Base-by-base conservation (phyloP, 169 alveolate genomes). In the Perkinsus chesapeaki region DNA sequence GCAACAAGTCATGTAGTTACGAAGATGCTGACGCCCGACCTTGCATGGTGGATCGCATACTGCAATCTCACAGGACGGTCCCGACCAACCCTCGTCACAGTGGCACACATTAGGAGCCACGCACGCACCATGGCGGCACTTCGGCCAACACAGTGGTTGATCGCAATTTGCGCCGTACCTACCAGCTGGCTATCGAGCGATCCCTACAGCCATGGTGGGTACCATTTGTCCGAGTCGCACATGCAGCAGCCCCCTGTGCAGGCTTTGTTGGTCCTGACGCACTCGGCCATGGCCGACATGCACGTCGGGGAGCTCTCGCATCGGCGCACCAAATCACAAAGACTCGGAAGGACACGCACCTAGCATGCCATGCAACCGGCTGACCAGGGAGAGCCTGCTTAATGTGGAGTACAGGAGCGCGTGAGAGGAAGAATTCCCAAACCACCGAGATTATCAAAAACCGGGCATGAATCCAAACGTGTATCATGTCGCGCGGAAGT, bases 231-330 rank as follows among this genome's bases (percentile, higher is more conserved):
- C 39, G 95, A 95, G 34, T 95, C 94, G 91, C 98, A 96, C 92
- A 94, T 93, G 91, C 98, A 96, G 73, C 98, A 96, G 39, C 96
- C 95, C 39, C 98, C 98, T 72, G 93, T 93, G 39, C 82, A 39
- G 31, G 93, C 93, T 31, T 48, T 47, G 73, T 91, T 91, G 47
- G n/a, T 73, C 73, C 60, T 36, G 10, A 91, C 92, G 92, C 92
- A 90, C 92, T 90, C 60, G 60, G n/a, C 38, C 92, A 90, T 90
- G 23, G 39, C 60, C n/a, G 48, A 27, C 38, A 39, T 91, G 36
- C 82, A 91, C 38, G 39, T 48, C n/a, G 73, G 82, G 73, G 36
- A 91, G 47, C 48, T 91, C 93, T 91, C 93, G 39, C 93, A 91
- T 27, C 36, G 37, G 9, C 60, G 82, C 48, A n/a, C 37, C 73